phyloP scores from a whole-genome alignment of 148 eudicot species.

The Camellia sinensis region DNA sequence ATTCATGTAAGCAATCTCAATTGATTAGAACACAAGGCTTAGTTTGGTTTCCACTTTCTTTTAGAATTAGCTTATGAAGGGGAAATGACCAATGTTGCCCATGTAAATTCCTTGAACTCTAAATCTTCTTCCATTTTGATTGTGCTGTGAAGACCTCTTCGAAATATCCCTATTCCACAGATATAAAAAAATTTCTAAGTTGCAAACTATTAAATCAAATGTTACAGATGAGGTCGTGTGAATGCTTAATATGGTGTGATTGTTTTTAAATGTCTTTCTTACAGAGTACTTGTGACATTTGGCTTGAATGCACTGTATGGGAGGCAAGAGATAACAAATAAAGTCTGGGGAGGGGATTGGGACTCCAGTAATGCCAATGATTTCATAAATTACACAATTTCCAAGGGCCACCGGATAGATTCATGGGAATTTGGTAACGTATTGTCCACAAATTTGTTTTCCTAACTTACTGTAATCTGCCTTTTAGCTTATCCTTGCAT shows the following conservation, averaged over 20 bases:
- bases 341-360: conserved; percentile 75
- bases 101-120: background rate
- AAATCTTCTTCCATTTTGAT: conserved; percentile 4
- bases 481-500: background rate
- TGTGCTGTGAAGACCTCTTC: background rate
- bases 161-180: background rate
- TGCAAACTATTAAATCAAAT: background rate
- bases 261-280: conserved; percentile 3
- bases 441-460: background rate
- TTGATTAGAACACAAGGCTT: no score
- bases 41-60: background rate
- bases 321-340: conserved; percentile 34
- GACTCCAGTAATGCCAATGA: conserved; percentile 64
- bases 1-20: no score
- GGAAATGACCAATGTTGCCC: no score
- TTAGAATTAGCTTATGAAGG: background rate
- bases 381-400: conserved; percentile 72
- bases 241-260: conserved; percentile 10
- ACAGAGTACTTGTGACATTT: conserved; percentile 73
- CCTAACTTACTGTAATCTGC: background rate
- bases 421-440: conserved; percentile 92
- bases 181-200: background rate
- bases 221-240: background rate
- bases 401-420: conserved; percentile 79
- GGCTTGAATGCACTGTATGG: conserved; percentile 89